Base-by-base conservation (phyloP, 192 early-diverging fungal species). In the Phycomyces nitens region DNA sequence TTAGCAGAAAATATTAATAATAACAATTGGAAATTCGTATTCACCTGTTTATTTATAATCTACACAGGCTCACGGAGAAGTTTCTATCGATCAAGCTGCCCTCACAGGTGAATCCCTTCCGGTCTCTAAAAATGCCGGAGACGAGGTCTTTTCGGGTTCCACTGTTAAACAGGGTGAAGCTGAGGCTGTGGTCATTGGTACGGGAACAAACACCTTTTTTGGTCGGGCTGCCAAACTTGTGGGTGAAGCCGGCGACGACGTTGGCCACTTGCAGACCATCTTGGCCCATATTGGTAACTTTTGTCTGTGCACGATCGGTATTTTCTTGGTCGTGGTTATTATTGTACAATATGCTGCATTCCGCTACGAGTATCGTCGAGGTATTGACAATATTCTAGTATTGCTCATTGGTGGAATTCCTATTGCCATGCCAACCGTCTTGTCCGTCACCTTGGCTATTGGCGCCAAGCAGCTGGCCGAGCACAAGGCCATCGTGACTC, bases 151-250 rank as follows among this genome's bases (percentile, higher is more conserved):
- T 80, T 91, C 89, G 39, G 85, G 87, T 55, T 92, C 90, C 3
- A 86, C 86, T 29, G 84, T 89, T 65, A 92, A 92, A 77, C 88
- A 88, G 68, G 90, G 90, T 64, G 84, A 90, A 77, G 87, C 84
- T 39, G 85, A 85, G 77, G 88, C 88, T 58, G 75, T 92, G 40
- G 85, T 92, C 57, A 90, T 88, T 49, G 86, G 83, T 65, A 92
- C 88, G 27, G 91, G 91, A 52, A 58, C 78, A 62, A 88, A 92
- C 77, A 92, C 91, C 16, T 91, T 88, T 83, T 86, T 92, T 60
- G 91, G 90, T 60, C 88, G 88, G 62, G 88, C 89, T 44, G 90
- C 90, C 58, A 84, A 84, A 71, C 83, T 91, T n/a, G 86, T 91
- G 34, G 83, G 82, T 58, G 76, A 83, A 71, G 85, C 85, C 63